These are phyloP conservation scores for Bruguiera hainesii DNA, from an alignment of 441 rosid species.

Conservation along the genomic window DNA sequence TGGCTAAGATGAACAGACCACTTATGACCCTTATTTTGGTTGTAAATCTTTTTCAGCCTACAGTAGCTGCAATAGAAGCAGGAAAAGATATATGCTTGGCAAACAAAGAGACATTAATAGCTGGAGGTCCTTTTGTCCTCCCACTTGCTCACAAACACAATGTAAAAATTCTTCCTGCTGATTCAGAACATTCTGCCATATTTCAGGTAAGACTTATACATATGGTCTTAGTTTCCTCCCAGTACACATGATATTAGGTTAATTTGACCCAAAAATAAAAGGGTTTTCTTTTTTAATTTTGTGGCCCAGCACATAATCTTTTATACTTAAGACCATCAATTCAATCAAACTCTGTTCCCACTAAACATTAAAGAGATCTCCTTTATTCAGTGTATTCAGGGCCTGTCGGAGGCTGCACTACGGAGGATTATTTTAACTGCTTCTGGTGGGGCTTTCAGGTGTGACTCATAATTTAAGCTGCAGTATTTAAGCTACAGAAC, in stretches of 20 bases:
- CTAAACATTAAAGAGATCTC: slow-evolving; percentile 15
- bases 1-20: slow-evolving; percentile 10
- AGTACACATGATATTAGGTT: not conserved
- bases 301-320: not conserved
- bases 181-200: slow-evolving; percentile 97
- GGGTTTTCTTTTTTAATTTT: no score
- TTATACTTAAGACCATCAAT: slow-evolving; percentile 5
- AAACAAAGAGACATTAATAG: slow-evolving; percentile 92
- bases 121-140: slow-evolving; percentile 95
- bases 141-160: slow-evolving; percentile 88
- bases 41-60: slow-evolving; percentile 47
- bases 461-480: slow-evolving; percentile 24
- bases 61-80: slow-evolving; percentile 95
- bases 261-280: not conserved
- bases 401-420: slow-evolving; percentile 82
- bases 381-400: slow-evolving; percentile 84
- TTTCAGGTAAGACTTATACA: slow-evolving; percentile 56
- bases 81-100: slow-evolving; percentile 95
- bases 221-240: no score
- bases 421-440: slow-evolving; percentile 86
- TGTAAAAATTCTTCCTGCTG: slow-evolving; percentile 94
- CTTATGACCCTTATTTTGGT: slow-evolving; percentile 5
- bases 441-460: slow-evolving; percentile 99
- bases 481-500: slow-evolving; percentile 11
- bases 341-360: not conserved